phyloP scores from a whole-genome alignment of 768 basidiomycete species.

The Leccinum olivaceopallidum region DNA sequence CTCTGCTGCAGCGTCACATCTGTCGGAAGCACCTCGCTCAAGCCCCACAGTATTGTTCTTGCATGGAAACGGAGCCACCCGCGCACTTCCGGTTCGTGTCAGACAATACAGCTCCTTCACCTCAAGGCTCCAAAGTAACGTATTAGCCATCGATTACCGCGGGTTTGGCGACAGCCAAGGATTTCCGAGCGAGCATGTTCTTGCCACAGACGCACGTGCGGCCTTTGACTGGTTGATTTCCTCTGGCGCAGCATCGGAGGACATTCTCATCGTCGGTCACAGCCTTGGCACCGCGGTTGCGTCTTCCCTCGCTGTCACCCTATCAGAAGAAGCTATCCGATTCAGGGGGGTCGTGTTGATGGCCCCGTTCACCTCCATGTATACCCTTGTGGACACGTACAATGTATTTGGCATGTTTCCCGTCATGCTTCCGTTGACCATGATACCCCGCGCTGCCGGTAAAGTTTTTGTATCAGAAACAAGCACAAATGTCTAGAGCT shows the following conservation, averaged over 20 bases:
- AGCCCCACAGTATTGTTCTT: constrained; percentile 86
- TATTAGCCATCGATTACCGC: constrained; percentile 87
- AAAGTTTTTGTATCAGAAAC: constrained; percentile 16
- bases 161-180: constrained; percentile 90
- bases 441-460: constrained; percentile 64
- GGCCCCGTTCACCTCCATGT: constrained; percentile 58
- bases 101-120: constrained; percentile 66
- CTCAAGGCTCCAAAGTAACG: constrained; percentile 66
- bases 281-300: constrained; percentile 87
- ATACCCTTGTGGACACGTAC: constrained; percentile 66
- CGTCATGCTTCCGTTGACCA: constrained; percentile 65
- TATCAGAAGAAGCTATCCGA: constrained; percentile 43
- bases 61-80: constrained; percentile 87
- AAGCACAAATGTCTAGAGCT: neutral
- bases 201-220: constrained; percentile 69
- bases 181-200: constrained; percentile 70
- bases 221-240: constrained; percentile 78
- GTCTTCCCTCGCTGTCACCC: constrained; percentile 46
- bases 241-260: constrained; percentile 54
- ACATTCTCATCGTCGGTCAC: constrained; percentile 80
- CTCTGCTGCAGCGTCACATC: constrained; percentile 39
- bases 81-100: constrained; percentile 69
- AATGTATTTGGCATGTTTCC: constrained; percentile 66
- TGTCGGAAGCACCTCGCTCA: constrained; percentile 53
- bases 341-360: constrained; percentile 53